Evolutionary conservation across 179 eudicot species (phyloP).

Genomic region (Vitellaria paradoxa): DNA sequence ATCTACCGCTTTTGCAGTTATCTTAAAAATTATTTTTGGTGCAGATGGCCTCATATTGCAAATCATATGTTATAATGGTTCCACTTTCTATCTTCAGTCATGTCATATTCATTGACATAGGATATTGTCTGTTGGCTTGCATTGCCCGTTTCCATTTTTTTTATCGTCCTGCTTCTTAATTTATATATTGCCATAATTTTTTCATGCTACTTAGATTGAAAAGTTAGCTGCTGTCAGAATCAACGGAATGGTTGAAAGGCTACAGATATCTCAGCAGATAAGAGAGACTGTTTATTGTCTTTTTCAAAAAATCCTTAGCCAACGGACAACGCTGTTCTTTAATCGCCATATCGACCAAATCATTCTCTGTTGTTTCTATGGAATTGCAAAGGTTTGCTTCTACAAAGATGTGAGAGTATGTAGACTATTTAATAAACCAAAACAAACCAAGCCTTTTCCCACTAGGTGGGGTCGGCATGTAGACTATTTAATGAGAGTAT

Average conservation of each 20-base stretch:
- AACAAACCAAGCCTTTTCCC: no score
- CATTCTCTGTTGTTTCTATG: conserved; percentile 88
- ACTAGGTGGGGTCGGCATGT: no score
- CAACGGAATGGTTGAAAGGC: conserved; percentile 92
- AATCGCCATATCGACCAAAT: conserved; percentile 93
- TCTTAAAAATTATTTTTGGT: background rate
- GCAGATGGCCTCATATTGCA: no score
- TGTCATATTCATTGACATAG: background rate
- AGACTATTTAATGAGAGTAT: no score
- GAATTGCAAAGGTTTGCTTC: conserved; percentile 85
- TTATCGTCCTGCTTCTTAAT: background rate
- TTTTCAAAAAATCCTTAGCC: conserved; percentile 74
- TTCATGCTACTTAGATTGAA: conserved; percentile 45
- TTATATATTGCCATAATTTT: background rate
- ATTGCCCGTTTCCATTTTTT: background rate
- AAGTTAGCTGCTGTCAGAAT: conserved; percentile 97
- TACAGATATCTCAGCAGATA: conserved; percentile 63
- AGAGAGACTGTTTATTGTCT: conserved; percentile 85
- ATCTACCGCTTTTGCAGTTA: background rate
- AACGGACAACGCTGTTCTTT: conserved; percentile 68
- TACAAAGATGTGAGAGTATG: background rate
- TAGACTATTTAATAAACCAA: background rate
- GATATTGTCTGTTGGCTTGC: background rate
- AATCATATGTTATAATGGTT: background rate
- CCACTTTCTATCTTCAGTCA: conserved; percentile 2